These are phyloP conservation scores for Xerocomellus intermedius DNA, from an alignment of 768 basidiomycete species.

Conservation along the genomic window DNA sequence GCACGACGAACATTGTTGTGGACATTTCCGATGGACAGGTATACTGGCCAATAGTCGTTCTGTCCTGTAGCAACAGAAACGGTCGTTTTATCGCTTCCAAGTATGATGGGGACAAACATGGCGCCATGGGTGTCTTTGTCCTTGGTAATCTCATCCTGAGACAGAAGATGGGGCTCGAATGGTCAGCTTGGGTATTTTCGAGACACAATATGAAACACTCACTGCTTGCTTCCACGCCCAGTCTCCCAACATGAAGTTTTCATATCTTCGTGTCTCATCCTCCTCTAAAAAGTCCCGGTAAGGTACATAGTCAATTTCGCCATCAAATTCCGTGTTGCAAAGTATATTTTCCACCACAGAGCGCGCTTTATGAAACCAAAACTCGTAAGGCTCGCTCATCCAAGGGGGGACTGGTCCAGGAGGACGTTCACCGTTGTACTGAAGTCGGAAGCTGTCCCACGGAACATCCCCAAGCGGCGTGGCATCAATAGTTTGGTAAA, in stretches of 20 bases:
- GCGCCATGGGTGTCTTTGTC: no score
- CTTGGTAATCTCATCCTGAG: no score
- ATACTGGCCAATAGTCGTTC: background rate
- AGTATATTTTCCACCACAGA: background rate
- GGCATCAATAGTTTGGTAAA: constrained; percentile 30
- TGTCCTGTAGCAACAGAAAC: background rate
- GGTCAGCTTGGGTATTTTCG: no score
- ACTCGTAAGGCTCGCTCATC: background rate
- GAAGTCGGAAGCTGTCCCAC: constrained; percentile 33
- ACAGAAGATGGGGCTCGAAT: no score
- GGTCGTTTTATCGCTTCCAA: background rate
- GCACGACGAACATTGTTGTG: background rate
- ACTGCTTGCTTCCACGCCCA: background rate
- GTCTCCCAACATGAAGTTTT: background rate
- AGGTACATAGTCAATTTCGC: background rate
- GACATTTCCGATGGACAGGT: background rate
- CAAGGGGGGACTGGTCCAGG: background rate
- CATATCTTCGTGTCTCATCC: background rate
- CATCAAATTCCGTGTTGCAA: background rate
- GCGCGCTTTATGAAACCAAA: background rate
- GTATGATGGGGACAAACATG: background rate
- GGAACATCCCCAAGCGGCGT: constrained; percentile 35
- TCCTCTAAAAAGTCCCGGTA: background rate
- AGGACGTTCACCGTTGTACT: background rate
- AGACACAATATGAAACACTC: no score